Evolutionary conservation across 106 monocot genomes (phyloP).

Genomic region (Phalaenopsis aphrodite): DNA sequence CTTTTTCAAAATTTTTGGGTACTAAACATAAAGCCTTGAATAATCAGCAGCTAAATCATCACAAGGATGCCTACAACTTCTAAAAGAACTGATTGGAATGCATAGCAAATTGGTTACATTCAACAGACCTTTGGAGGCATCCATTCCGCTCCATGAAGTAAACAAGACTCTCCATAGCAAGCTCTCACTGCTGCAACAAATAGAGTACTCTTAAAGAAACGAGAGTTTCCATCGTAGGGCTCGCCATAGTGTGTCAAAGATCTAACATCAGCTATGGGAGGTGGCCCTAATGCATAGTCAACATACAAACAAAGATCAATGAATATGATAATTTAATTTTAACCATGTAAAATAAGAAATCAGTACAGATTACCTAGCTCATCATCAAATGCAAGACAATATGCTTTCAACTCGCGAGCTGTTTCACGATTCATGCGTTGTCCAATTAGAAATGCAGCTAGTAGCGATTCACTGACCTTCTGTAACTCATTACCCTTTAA

Average conservation of each 20-base stretch:
- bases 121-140: conserved; percentile 94
- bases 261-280: conserved; percentile 81
- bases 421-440: conserved; percentile 97
- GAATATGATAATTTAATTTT: not conserved
- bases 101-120: not conserved
- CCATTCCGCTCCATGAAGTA: conserved; percentile 97
- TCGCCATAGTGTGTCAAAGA: conserved; percentile 99
- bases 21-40: not conserved
- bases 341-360: conserved; percentile 4
- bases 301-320: not conserved
- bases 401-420: conserved; percentile 84
- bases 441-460: conserved; percentile 91
- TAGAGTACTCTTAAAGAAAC: conserved; percentile 86
- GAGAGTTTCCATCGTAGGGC: conserved; percentile 97
- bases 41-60: not conserved
- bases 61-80: not conserved
- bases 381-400: conserved; percentile 93
- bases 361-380: conserved; percentile 50
- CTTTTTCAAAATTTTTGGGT: too few relatives aligned
- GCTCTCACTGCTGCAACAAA: conserved; percentile 99
- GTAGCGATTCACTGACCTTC: conserved; percentile 53
- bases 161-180: conserved; percentile 85
- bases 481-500: conserved; percentile 26
- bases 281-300: conserved; percentile 27
- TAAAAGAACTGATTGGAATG: not conserved